These are phyloP conservation scores for Pythium apleroticum DNA, from an alignment of 352 stramenopile genomes.

Conservation along the genomic window DNA sequence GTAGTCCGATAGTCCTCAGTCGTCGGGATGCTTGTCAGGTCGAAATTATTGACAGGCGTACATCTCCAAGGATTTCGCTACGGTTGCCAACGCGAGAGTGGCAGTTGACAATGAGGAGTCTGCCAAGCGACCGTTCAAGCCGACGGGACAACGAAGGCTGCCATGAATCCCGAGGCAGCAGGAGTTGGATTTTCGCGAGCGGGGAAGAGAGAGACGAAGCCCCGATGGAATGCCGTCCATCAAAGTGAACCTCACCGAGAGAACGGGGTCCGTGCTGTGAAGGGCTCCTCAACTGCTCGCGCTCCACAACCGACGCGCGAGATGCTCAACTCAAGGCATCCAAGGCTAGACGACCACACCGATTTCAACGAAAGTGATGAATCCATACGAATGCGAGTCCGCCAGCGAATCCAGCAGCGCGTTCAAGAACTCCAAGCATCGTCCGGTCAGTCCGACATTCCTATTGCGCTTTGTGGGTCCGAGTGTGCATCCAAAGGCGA, in stretches of 20 bases:
- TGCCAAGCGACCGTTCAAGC: too few species aligned
- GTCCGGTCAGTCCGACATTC: background rate
- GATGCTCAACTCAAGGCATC: background rate
- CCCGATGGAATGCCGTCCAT: too few species aligned
- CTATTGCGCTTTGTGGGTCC: background rate
- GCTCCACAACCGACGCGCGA: background rate
- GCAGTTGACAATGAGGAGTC: too few species aligned
- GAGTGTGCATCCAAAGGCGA: background rate
- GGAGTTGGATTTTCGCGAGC: too few species aligned
- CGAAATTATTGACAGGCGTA: too few species aligned
- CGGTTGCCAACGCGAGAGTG: too few species aligned
- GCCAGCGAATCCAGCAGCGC: slow-evolving; percentile 20
- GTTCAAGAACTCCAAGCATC: slow-evolving; percentile 8
- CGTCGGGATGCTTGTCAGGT: too few species aligned
- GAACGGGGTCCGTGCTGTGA: background rate
- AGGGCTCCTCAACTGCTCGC: background rate
- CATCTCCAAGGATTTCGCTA: too few species aligned
- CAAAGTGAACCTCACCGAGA: background rate
- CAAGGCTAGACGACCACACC: background rate
- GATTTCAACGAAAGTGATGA: slow-evolving; percentile 10
- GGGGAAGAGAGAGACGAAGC: too few species aligned
- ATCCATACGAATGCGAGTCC: slow-evolving; percentile 15
- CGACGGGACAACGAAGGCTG: too few species aligned
- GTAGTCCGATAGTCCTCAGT: too few species aligned
- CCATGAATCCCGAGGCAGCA: too few species aligned